These are phyloP conservation scores for Ceratonia siliqua DNA, from an alignment of 306 rosid genomes.

Conservation along the genomic window DNA sequence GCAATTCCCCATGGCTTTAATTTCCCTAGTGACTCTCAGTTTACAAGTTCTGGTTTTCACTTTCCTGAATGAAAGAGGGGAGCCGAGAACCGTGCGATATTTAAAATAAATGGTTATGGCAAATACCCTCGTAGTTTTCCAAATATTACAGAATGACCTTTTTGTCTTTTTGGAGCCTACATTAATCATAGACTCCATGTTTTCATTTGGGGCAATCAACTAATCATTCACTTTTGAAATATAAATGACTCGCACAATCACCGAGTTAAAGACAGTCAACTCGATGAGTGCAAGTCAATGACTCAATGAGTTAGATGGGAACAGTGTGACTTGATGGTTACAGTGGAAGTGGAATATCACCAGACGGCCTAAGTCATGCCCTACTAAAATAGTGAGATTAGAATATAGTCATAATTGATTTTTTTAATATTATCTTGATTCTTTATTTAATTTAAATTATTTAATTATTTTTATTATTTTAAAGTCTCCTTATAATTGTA, in stretches of 20 bases:
- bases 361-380: slow-evolving; percentile 21
- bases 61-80: slow-evolving; percentile 27
- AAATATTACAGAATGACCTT: slow-evolving; percentile 53
- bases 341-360: slow-evolving; percentile 45
- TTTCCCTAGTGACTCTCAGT: slow-evolving; percentile 14
- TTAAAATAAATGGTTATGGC: slow-evolving; percentile 37
- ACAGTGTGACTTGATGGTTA: slow-evolving; percentile 20
- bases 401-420: no score
- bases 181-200: not conserved
- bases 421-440: no score
- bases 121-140: slow-evolving; percentile 32
- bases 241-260: not conserved
- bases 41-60: not conserved
- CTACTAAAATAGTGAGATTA: no score
- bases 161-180: slow-evolving; percentile 19
- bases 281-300: not conserved
- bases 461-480: no score
- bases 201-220: not conserved
- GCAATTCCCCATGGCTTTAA: slow-evolving; percentile 84
- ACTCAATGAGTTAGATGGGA: slow-evolving; percentile 4
- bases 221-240: not conserved
- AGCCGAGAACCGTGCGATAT: slow-evolving; percentile 27
- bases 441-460: no score
- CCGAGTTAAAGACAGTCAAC: not conserved
- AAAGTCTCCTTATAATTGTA: no score